These are phyloP conservation scores for Simplicillium sp. DNA, from an alignment of 2,329 filamentous ascomycete genomes.

Conservation along the genomic window DNA sequence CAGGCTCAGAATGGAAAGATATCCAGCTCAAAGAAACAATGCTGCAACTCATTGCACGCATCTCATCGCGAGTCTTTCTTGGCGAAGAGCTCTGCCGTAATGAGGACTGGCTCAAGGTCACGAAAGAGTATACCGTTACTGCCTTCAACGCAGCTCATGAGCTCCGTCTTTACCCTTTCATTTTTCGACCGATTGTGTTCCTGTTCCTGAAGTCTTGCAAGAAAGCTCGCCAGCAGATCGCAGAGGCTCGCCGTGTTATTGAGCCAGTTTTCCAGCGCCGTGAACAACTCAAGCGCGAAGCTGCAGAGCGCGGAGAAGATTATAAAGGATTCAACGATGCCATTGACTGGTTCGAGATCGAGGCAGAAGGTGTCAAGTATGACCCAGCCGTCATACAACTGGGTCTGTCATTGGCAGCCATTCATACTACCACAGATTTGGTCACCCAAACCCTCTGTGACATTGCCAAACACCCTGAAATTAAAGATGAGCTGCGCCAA, in stretches of 20 bases:
- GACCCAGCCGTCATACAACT: slow-evolving; percentile 11
- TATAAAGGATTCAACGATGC: slow-evolving; percentile 34
- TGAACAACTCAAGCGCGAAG: slow-evolving; percentile 25
- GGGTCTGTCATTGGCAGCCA: slow-evolving; percentile 33
- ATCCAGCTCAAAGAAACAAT: slow-evolving; percentile 6
- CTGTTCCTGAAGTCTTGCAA: slow-evolving; percentile 29
- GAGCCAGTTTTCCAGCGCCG: slow-evolving; percentile 35
- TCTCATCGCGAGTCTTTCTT: slow-evolving; percentile 26
- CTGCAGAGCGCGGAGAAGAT: slow-evolving; percentile 17
- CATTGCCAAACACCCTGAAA: slow-evolving; percentile 29
- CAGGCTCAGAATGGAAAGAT: slow-evolving; percentile 7
- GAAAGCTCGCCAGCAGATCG: slow-evolving; percentile 14
- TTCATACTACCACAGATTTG: slow-evolving; percentile 39
- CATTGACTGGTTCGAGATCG: slow-evolving; percentile 44
- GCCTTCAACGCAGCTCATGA: slow-evolving; percentile 16
- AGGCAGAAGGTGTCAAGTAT: slow-evolving; percentile 17
- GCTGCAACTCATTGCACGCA: slow-evolving; percentile 10
- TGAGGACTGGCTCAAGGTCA: slow-evolving; percentile 32
- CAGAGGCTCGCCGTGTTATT: slow-evolving; percentile 6
- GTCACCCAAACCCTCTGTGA: slow-evolving; percentile 10
- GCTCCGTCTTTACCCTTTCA: slow-evolving; percentile 30
- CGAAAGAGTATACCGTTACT: slow-evolving; percentile 34
- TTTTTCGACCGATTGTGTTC: slow-evolving; percentile 35
- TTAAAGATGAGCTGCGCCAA: slow-evolving; percentile 27
- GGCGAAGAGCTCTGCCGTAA: slow-evolving; percentile 29